These are phyloP conservation scores for Phytophthora nicotianae DNA, from an alignment of 352 stramenopile genomes.

Conservation along the genomic window DNA sequence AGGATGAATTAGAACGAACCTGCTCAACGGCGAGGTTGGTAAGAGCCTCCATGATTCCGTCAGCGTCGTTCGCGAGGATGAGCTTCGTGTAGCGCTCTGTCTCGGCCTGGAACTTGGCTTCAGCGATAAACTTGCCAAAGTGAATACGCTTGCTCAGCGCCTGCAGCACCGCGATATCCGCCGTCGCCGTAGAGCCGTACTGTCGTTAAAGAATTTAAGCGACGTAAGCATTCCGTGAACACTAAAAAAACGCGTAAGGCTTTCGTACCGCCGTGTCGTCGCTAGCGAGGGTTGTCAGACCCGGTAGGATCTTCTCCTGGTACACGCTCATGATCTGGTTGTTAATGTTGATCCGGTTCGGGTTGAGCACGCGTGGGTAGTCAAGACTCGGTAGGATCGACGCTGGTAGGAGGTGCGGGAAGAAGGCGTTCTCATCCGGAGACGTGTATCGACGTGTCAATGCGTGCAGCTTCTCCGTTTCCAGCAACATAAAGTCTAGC, in stretches of 20 bases:
- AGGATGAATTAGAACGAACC: conserved; percentile 33
- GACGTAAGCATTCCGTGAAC: not conserved
- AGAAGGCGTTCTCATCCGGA: conserved; percentile 99
- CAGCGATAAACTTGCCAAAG: conserved; percentile 99
- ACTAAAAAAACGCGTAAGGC: not conserved
- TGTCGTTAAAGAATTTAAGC: conserved; percentile 22
- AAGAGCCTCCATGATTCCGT: conserved; percentile 96
- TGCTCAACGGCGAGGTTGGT: conserved; percentile 95
- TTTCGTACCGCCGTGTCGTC: conserved; percentile 80
- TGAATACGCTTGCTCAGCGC: conserved; percentile 97
- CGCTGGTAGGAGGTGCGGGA: conserved; percentile 90
- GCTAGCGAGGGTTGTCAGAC: conserved; percentile 87
- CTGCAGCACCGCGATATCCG: conserved; percentile 94
- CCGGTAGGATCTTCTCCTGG: conserved; percentile 94
- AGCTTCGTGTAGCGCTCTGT: conserved; percentile 92
- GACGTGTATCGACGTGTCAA: conserved; percentile 97
- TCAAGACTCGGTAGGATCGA: conserved; percentile 92
- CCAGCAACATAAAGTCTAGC: conserved; percentile 97
- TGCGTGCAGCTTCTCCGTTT: conserved; percentile 96
- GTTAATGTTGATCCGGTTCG: conserved; percentile 98
- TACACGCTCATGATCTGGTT: conserved; percentile 97
- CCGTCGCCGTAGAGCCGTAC: conserved; percentile 84
- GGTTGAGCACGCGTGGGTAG: conserved; percentile 93
- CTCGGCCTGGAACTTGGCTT: conserved; percentile 96
- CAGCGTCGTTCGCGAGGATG: conserved; percentile 92